Percentiles rank a stretch among this genome's conserved stretches.
phyloP scores from a whole-genome alignment of 148 eudicot species.

The Chenopodium formosanum region DNA sequence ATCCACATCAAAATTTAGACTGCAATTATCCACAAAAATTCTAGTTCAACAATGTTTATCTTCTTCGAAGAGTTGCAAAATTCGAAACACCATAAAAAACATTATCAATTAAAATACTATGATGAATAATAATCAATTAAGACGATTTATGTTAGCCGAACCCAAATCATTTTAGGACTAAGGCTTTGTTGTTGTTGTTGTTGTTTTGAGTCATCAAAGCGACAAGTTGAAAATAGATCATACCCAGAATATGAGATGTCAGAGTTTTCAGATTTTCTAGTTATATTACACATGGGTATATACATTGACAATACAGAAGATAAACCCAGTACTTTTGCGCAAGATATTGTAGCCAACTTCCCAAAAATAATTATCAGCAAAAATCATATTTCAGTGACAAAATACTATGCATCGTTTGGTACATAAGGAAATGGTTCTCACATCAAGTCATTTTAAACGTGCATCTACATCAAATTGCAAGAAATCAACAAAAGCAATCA shows the following conservation, averaged over 20 bases:
- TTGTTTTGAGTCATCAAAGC: no score
- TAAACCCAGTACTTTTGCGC: background rate
- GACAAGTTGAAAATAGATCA: background rate
- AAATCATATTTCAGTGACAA: background rate
- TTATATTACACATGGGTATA: background rate
- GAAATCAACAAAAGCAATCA: background rate
- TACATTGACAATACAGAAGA: background rate
- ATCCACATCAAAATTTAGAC: background rate
- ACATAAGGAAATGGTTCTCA: background rate
- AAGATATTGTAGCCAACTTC: background rate
- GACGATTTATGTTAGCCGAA: no score
- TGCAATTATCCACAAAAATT: background rate
- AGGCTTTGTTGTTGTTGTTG: no score
- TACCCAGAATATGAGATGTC: background rate
- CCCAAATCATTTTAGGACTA: no score
- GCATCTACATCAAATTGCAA: background rate
- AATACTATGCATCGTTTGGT: background rate
- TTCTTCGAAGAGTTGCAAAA: background rate
- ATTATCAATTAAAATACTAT: background rate
- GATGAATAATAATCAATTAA: background rate
- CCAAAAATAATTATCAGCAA: background rate
- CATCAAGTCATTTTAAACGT: background rate
- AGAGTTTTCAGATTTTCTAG: background rate
- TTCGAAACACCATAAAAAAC: background rate
- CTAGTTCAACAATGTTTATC: background rate